A percentile compares a stretch with the other conserved stretches of the same genome.
phyloP scores from a whole-genome alignment of 2,329 filamentous ascomycete genomes.

The Diaporthe citrichinensis region DNA sequence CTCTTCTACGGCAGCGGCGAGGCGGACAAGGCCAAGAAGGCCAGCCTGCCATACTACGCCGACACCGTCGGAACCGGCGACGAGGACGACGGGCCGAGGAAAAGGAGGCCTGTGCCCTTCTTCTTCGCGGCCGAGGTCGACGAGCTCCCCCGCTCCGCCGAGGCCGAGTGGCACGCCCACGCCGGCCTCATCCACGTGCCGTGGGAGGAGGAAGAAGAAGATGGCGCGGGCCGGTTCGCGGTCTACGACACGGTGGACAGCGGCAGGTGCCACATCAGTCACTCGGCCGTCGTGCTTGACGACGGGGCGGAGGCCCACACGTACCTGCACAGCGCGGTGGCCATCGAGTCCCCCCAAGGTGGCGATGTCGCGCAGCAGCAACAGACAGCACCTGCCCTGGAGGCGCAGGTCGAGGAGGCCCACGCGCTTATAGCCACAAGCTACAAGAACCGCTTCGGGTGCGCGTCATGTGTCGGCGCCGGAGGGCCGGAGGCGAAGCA shows the following conservation, averaged over 20 bases:
- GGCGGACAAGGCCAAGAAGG: slow-evolving; percentile 46
- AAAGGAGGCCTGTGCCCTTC: slow-evolving; percentile 65
- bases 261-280: slow-evolving; percentile 15
- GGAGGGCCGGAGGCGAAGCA: neutral
- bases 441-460: slow-evolving; percentile 1
- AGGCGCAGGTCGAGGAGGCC: neutral
- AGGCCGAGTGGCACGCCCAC: slow-evolving; percentile 87
- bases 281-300: slow-evolving; percentile 28
- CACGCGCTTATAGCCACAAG: slow-evolving; percentile 1
- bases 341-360: neutral
- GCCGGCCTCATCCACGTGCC: slow-evolving; percentile 65
- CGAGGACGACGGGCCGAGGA: slow-evolving; percentile 43
- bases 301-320: neutral
- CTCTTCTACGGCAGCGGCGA: slow-evolving; percentile 55
- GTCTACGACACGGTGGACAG: neutral
- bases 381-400: neutral
- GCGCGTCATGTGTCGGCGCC: neutral
- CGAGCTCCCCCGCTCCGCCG: slow-evolving; percentile 79
- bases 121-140: slow-evolving; percentile 83
- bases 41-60: slow-evolving; percentile 65
- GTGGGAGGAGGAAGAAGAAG: neutral
- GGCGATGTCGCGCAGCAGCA: neutral
- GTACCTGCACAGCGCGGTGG: slow-evolving; percentile 35
- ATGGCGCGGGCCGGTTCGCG: neutral
- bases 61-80: slow-evolving; percentile 49